A percentile compares a stretch with the other conserved stretches of the same genome.
Evolutionary conservation across 148 eudicot genomes (phyloP).

Genomic region (Persicaria tinctoria): DNA sequence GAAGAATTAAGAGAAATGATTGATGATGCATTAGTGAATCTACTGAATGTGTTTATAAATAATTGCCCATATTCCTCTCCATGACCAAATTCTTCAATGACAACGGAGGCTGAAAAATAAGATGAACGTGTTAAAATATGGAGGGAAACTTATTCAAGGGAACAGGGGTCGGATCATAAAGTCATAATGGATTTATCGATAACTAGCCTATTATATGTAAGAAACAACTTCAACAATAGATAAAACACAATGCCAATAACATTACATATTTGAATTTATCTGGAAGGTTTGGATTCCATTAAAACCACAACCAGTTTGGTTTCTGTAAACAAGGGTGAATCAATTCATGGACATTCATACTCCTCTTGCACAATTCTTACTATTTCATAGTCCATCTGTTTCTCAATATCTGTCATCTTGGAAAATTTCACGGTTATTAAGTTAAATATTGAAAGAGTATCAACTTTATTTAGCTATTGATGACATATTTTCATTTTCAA

Average conservation of each 20-base stretch:
- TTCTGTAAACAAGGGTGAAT: neutral
- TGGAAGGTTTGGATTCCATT: neutral
- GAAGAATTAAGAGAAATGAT: constrained; percentile 84
- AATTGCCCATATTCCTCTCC: constrained; percentile 78
- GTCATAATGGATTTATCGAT: neutral
- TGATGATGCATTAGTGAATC: constrained; percentile 81
- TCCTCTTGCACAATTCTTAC: neutral
- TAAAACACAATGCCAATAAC: neutral
- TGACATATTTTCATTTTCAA: no score
- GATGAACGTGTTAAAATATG: constrained; percentile 4
- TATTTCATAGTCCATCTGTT: neutral
- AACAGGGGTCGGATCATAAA: no score
- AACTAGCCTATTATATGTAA: neutral
- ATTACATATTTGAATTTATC: neutral
- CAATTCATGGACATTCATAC: neutral
- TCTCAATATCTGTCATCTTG: no score
- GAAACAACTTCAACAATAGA: neutral
- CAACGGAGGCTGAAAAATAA: constrained; percentile 63
- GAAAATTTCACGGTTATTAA: no score
- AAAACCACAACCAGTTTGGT: neutral
- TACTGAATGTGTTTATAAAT: constrained; percentile 73
- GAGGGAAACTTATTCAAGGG: neutral
- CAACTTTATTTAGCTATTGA: no score
- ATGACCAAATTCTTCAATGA: constrained; percentile 79
- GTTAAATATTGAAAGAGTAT: no score